These are phyloP conservation scores for Parachaetomium inaequale DNA, from an alignment of 495 filamentous ascomycete species.

Conservation along the genomic window DNA sequence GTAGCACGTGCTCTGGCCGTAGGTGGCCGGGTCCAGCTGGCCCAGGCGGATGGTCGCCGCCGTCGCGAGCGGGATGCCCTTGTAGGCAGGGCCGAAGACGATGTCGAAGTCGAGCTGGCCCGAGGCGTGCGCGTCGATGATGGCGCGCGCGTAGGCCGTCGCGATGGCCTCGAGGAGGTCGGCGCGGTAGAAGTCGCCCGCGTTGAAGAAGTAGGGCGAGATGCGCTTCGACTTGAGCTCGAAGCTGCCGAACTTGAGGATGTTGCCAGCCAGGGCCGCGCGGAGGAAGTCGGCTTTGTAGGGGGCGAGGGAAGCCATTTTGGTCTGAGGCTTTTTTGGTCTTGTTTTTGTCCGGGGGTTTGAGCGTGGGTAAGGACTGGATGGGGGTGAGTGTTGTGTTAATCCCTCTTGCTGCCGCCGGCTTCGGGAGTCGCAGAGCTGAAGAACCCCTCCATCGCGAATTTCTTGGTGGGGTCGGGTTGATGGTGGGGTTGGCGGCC, in stretches of 20 bases:
- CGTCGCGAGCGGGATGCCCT: slow-evolving; percentile 85
- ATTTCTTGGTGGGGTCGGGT: slow-evolving; percentile 15
- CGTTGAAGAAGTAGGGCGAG: slow-evolving; percentile 99
- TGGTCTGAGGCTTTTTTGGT: not conserved
- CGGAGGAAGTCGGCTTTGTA: slow-evolving; percentile 66
- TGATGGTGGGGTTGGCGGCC: not conserved
- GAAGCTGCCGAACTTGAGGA: slow-evolving; percentile 86
- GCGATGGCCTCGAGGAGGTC: slow-evolving; percentile 68
- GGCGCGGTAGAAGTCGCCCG: slow-evolving; percentile 76
- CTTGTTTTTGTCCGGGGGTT: not conserved
- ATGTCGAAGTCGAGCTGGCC: slow-evolving; percentile 57
- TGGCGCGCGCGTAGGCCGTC: slow-evolving; percentile 74
- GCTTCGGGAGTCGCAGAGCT: not conserved
- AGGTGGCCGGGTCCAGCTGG: slow-evolving; percentile 55
- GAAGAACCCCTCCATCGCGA: slow-evolving; percentile 13
- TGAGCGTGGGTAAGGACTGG: not conserved
- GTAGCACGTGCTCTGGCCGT: slow-evolving; percentile 59
- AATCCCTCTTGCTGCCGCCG: not conserved
- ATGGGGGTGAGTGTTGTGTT: slow-evolving; percentile 1
- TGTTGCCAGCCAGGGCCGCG: slow-evolving; percentile 64
- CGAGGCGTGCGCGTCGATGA: slow-evolving; percentile 43
- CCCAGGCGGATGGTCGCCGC: slow-evolving; percentile 66
- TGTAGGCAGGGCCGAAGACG: slow-evolving; percentile 87
- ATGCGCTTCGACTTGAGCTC: slow-evolving; percentile 86
- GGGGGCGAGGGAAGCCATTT: slow-evolving; percentile 38